Percentiles rank a stretch among this genome's conserved stretches.
These are phyloP conservation scores for Filobasidium uniguttulatum DNA, from an alignment of 1,284 basidiomycete genomes.

Conservation along the genomic window DNA sequence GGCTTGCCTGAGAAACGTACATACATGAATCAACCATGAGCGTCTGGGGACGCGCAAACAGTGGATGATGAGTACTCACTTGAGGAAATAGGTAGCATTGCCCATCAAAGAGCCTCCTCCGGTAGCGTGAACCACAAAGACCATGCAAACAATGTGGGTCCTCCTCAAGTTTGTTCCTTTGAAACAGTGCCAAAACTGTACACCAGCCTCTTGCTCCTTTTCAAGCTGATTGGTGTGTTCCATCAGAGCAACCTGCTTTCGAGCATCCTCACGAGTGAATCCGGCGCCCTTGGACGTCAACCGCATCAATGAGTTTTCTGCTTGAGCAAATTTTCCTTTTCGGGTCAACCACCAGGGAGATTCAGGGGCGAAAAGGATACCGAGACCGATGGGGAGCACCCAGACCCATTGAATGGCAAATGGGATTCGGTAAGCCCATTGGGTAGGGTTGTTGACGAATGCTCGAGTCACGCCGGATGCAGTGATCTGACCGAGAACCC, in stretches of 20 bases:
- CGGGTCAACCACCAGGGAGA: conserved; percentile 15
- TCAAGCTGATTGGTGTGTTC: conserved; percentile 38
- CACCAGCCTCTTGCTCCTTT: conserved; percentile 25
- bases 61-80: conserved; percentile 19
- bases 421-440: conserved; percentile 29
- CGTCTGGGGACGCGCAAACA: background rate
- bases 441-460: conserved; percentile 19
- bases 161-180: conserved; percentile 34
- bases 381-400: conserved; percentile 28
- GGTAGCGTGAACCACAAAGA: conserved; percentile 24
- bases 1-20: conserved; percentile 24
- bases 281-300: conserved; percentile 16
- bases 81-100: conserved; percentile 30
- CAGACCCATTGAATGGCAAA: conserved; percentile 38
- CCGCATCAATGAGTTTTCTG: conserved; percentile 25
- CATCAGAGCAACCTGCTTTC: conserved; percentile 32
- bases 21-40: no score
- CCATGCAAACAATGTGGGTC: conserved; percentile 33
- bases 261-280: conserved; percentile 20
- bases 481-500: conserved; percentile 29
- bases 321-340: conserved; percentile 27
- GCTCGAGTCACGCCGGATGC: conserved; percentile 30
- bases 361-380: conserved; percentile 10
- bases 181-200: conserved; percentile 36
- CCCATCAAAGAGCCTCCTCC: conserved; percentile 22